Base-by-base conservation (phyloP, 2,329 filamentous ascomycete species). In the Phaeosphaeriaceae sp. region DNA sequence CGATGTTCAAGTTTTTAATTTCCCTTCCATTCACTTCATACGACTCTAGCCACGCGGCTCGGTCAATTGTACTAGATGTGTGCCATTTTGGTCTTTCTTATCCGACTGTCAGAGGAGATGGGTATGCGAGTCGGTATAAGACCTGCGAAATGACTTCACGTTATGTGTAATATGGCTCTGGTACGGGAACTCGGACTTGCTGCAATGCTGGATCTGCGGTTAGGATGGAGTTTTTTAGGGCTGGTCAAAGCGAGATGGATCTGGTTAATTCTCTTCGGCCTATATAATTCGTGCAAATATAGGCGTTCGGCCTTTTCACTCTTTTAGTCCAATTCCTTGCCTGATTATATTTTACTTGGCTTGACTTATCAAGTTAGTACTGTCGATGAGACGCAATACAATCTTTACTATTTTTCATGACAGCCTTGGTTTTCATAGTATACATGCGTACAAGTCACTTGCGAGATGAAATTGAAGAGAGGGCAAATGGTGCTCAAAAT, bases 61-160 rank as follows among this genome's bases (percentile, higher is more conserved):
- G 49, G 42, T 60, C 56, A 49, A 39, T 47, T 48, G 41, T 52
- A 53, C 51, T 59, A 52, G 37, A 54, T 54, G 35, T 52, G 42
- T 52, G 45, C 32, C 48, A 36, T 46, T 52, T 28, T 49, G 34
- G 33, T 42, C 21, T 36, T 20, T 15, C 11, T 29, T 21, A 26
- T 48, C 46, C 53, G 46, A 50, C 13, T 50, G 40, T 44, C 41
- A 23, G 50, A 44, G 46, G 26, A 34, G 20, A 49, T 16, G 34
- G 43, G 36, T 29, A 36, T 16, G 28, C 21, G 44, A 33, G 37
- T 33, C 42, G 36, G 39, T 17, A 34, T 41, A 36, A 35, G 40
- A 39, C 23, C 42, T 50, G n/a, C 23, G 23, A 17, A 41, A 26
- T 42, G 33, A 34, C 47, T 46, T 58, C 48, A 52, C 46, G 43